Conservation (phyloP, 2,329 filamentous ascomycete genomes). For the Penicillium nordicum region DNA sequence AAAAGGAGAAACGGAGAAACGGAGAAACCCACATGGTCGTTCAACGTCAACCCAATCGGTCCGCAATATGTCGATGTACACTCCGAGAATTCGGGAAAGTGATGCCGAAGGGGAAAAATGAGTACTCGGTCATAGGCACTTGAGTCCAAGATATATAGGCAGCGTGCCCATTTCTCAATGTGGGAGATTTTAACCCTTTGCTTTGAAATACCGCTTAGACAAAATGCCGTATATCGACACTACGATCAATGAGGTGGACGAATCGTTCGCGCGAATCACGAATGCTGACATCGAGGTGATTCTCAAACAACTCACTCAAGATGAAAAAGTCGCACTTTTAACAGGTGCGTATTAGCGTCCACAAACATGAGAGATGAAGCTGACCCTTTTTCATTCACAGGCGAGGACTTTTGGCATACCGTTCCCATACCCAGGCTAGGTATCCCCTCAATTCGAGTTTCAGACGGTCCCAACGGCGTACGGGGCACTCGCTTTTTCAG, state of each 20-base stretch:
- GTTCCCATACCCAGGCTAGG: neutral
- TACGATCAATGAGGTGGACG: neutral
- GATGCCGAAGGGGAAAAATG: neutral
- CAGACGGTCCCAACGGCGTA: neutral
- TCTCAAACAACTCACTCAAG: neutral
- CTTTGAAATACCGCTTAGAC: neutral
- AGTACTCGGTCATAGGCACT: neutral
- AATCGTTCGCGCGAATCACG: neutral
- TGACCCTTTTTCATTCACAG: neutral
- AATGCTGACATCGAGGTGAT: neutral
- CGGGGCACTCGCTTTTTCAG: neutral
- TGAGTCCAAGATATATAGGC: neutral
- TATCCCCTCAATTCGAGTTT: neutral
- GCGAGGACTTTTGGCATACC: neutral
- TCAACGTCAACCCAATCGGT: neutral
- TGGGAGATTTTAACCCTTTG: neutral
- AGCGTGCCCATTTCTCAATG: neutral
- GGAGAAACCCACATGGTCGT: neutral
- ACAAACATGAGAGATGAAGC: neutral
- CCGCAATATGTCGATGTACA: neutral
- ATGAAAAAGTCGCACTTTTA: neutral
- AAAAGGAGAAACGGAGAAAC: neutral
- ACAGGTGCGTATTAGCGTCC: neutral
- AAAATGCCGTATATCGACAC: neutral
- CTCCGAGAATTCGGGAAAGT: neutral